Evolutionary conservation across 805 yeast genomes (phyloP), one percentile per base, ranked within the genome.

Genomic region (Pichia membranifaciens): DNA sequence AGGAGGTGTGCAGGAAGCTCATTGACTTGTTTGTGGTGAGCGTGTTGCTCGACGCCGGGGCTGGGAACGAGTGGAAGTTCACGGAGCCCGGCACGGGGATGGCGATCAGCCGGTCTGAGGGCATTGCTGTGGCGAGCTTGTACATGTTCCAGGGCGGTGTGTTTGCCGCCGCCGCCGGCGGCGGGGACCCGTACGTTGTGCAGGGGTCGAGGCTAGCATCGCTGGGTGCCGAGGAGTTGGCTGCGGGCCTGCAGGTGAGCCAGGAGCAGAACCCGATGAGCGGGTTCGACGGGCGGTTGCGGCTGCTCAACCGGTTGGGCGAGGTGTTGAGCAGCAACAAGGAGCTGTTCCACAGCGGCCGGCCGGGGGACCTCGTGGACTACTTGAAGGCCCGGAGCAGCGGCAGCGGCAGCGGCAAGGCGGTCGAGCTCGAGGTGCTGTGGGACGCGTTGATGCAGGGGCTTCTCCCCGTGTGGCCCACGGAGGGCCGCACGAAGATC

Each of bases 1-100:
- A 65, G 13, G 84, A 79, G 48, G 71, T 75, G 23, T 76, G 82
- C 32, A 73, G 71, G 54, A 72, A 76, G 38, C 61, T 81, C 35
- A 67, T 81, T 45, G 86, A 81, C 59, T 63, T 81, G 47, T 76
- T 80, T 53, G 72, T 79, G 3, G 74, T 81, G 31, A 76, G 83
- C 49, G 87, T 81, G 4, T 60, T 81, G 40, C 65, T 81, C 22
- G 87, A 81, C 60, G 86, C 86, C 4, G 87, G 87, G 20, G 85
- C 86, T 0, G 87, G 86, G 17, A 74, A 76, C 45, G 55, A 54
- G 9, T 81, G 87, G 87, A 60, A 56, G 37, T 81, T 68, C 54
- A 55, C 50, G 2, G 82, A 78, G 50, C 64, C 61, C 5, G 43
- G 20, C 13, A 39, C 32, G 25, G 65, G 61, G 9, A 58, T 60